phyloP scores from a whole-genome alignment of 2,329 filamentous ascomycete genomes.

The Madurella mycetomatis region DNA sequence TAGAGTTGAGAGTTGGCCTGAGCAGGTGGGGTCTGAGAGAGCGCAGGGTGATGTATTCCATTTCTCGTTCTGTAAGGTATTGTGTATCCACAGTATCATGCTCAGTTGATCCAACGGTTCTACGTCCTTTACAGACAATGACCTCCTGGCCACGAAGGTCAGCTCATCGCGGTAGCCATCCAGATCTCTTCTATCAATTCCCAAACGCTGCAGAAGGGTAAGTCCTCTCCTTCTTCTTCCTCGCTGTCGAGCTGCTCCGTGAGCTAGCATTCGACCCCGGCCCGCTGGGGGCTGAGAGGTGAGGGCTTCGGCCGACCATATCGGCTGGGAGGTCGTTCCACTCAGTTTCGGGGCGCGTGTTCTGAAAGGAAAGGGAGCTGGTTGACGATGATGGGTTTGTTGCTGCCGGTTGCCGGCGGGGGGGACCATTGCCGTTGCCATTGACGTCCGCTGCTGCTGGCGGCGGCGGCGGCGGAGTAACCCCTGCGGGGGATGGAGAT shows the following conservation, averaged over 20 bases:
- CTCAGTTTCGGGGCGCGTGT: constrained; percentile 53
- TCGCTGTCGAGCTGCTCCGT: constrained; percentile 49
- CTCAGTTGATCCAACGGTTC: not conserved
- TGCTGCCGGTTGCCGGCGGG: constrained; percentile 10
- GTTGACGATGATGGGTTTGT: constrained; percentile 10
- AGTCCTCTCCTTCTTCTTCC: constrained; percentile 56
- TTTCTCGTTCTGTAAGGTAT: not conserved
- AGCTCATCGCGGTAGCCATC: too few species aligned
- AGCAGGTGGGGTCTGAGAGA: not conserved
- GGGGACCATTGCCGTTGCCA: constrained; percentile 3
- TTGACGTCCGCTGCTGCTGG: not conserved
- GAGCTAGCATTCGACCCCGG: constrained; percentile 45
- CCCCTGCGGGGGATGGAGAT: constrained; percentile 12
- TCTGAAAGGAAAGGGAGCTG: constrained; percentile 50
- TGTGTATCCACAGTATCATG: not conserved
- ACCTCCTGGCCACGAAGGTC: too few species aligned
- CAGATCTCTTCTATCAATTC: constrained; percentile 25
- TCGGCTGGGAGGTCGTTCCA: constrained; percentile 64
- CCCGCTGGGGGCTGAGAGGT: constrained; percentile 25
- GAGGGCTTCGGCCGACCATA: constrained; percentile 39
- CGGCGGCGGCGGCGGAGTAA: constrained; percentile 6
- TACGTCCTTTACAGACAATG: not conserved
- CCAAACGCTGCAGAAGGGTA: constrained; percentile 62
- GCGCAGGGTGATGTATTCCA: not conserved
- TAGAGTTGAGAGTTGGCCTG: not conserved